Conservation (phyloP, 2,329 filamentous ascomycete genomes). For the Coniochaeta ligniaria region DNA sequence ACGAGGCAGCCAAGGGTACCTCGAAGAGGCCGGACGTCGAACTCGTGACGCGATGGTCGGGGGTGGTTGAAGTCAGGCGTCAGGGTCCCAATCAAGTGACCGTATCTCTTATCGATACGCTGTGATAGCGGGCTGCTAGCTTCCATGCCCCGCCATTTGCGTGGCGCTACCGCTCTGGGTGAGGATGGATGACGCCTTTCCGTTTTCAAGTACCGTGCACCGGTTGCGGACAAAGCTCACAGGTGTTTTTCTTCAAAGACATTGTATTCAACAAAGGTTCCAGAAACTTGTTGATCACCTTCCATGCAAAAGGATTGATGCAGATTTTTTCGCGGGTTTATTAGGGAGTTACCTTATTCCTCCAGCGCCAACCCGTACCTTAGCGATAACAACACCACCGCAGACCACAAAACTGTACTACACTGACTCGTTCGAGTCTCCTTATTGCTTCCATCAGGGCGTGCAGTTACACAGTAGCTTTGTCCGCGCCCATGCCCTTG, state of each 20-base stretch:
- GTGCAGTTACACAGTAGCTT: constrained; percentile 3
- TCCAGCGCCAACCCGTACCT: no score
- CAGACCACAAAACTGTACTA: background rate
- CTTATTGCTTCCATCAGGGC: background rate
- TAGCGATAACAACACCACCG: background rate
- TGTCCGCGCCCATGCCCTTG: background rate
- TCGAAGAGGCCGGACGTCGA: background rate
- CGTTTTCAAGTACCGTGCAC: background rate
- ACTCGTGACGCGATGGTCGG: background rate
- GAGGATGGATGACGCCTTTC: background rate
- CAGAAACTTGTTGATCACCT: background rate
- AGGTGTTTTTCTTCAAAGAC: no score
- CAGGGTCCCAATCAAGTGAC: constrained; percentile 3
- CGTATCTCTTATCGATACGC: constrained; percentile 1
- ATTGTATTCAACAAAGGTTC: no score
- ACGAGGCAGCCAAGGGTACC: background rate
- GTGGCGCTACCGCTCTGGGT: background rate
- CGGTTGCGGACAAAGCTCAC: background rate
- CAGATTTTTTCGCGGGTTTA: background rate
- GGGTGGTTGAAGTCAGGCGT: background rate
- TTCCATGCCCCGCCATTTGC: background rate
- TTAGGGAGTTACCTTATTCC: background rate
- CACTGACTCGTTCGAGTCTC: background rate
- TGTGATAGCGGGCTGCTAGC: background rate
- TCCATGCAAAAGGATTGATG: background rate